Percentiles rank a stretch among this genome's conserved stretches.
Evolutionary conservation across 2,329 filamentous ascomycete species (phyloP).

Genomic region (Dothiorella sarmentorum): DNA sequence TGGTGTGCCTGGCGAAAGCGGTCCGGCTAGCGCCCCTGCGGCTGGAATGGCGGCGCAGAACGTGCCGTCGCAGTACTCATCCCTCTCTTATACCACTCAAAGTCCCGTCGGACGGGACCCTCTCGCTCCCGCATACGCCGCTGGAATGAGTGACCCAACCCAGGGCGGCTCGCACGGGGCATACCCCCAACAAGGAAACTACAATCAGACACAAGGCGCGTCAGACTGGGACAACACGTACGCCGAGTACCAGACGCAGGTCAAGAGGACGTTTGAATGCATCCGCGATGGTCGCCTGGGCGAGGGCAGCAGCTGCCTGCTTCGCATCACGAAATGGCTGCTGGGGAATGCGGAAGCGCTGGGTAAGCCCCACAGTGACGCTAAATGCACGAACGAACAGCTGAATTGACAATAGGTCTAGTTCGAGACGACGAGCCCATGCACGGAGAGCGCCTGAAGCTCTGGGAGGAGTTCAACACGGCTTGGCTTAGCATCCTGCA

Average conservation of each 20-base stretch:
- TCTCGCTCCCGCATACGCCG: conserved; percentile 50
- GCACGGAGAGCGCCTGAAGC: conserved; percentile 70
- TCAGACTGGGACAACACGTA: conserved; percentile 65
- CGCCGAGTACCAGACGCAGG: conserved; percentile 55
- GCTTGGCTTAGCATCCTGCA: conserved; percentile 84
- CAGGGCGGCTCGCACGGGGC: conserved; percentile 40
- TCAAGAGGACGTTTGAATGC: conserved; percentile 66
- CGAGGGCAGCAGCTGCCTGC: conserved; percentile 57
- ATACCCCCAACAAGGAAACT: conserved; percentile 33
- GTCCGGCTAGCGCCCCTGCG: conserved; percentile 57
- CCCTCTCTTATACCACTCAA: conserved; percentile 58
- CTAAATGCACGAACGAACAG: conserved; percentile 31
- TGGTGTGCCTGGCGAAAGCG: conserved; percentile 52
- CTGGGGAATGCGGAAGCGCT: conserved; percentile 62
- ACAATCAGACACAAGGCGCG: conserved; percentile 40
- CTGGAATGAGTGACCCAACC: conserved; percentile 51
- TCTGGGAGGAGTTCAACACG: conserved; percentile 94
- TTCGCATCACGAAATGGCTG: conserved; percentile 64
- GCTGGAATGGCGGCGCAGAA: conserved; percentile 58
- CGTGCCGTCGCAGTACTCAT: conserved; percentile 62
- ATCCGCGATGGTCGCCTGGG: conserved; percentile 60
- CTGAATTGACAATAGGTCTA: conserved; percentile 62
- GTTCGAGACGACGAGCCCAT: conserved; percentile 76
- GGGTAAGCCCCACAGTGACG: conserved; percentile 46
- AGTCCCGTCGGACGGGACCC: conserved; percentile 53